Base-by-base conservation (phyloP, 768 basidiomycete species). In the Floccularia luteovirens region DNA sequence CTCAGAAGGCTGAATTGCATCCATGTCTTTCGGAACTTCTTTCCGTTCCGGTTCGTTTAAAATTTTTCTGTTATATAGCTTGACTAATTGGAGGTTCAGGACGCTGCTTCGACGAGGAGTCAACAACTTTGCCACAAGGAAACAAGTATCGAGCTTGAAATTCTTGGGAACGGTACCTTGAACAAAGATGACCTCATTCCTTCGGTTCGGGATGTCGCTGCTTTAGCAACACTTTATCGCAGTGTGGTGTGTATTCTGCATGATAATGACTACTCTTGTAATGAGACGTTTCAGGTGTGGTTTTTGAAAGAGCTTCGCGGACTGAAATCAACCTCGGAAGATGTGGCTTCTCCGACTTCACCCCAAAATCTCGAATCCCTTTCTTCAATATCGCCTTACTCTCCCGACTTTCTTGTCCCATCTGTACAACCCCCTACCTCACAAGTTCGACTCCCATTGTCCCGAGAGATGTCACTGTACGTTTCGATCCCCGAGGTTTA, bases 391-490 rank as follows among this genome's bases (percentile, higher is more conserved):
- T 67, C 70, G 4, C 64, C 72, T 1, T 64, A 64, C 33, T 70
- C 75, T 2, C 67, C 74, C 0, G 63, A 67, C 42, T 56, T 72
- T 11, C 69, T 77, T n/a, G 50, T 62, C 0, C 41, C 70, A 17
- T 55, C 64, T 1, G 59, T 67, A 0, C 44, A 57, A 8, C 46
- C 59, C 13, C 49, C 67, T 7, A 57, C 68, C 21, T 75, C 79
- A 13, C 66, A 69, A 16, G 62, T 91, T 21, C 69, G 65, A 41
- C 66, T 97, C 3, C 87, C 90, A 3, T 66, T 97, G 23, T 92
- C 91, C 1, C 69, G 67, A 31, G 92, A 93, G 44, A 97, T 94
- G 92, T 70, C 82, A 12, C 56, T 92, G 93, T 93, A 49, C 49
- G 90, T 64, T 7, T 34, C n/a, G 23, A 12, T 23, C 38, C 8